Percentiles rank a stretch among this genome's conserved stretches.
Conservation (phyloP, 2,329 filamentous ascomycete genomes). For the Cladophialophora psammophila region DNA sequence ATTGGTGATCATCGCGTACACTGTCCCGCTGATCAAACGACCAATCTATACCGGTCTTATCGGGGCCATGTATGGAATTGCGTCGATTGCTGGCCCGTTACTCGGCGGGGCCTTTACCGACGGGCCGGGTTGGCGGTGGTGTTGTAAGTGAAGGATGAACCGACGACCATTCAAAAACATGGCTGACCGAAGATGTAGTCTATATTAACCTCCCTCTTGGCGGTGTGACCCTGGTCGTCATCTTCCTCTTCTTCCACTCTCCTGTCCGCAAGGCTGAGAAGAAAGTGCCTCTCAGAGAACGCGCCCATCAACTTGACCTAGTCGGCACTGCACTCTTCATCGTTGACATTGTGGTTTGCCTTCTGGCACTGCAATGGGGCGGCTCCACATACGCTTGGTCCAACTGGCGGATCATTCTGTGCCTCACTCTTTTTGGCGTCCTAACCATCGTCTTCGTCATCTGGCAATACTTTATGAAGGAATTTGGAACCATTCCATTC, state of each 20-base stretch:
- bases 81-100: constrained; percentile 50
- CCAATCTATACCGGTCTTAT: constrained; percentile 62
- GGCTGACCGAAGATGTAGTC: constrained; percentile 40
- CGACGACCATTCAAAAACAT: not conserved
- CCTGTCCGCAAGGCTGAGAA: constrained; percentile 45
- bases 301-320: constrained; percentile 52
- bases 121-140: constrained; percentile 48
- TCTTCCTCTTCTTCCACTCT: constrained; percentile 57
- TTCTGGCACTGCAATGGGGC: constrained; percentile 59
- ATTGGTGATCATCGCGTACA: constrained; percentile 45
- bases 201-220: constrained; percentile 56
- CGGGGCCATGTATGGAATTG: constrained; percentile 53
- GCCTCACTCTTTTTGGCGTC: constrained; percentile 57
- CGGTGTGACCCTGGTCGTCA: constrained; percentile 51
- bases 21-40: constrained; percentile 62
- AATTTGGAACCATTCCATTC: constrained; percentile 60
- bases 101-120: constrained; percentile 53
- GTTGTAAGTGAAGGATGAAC: constrained; percentile 28
- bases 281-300: constrained; percentile 46
- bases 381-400: constrained; percentile 55
- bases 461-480: constrained; percentile 56
- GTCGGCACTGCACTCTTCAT: constrained; percentile 56
- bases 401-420: constrained; percentile 54
- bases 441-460: constrained; percentile 55
- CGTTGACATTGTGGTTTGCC: constrained; percentile 54